phyloP scores from a whole-genome alignment of 2,329 filamentous ascomycete species.

The Claviceps sorghi region DNA sequence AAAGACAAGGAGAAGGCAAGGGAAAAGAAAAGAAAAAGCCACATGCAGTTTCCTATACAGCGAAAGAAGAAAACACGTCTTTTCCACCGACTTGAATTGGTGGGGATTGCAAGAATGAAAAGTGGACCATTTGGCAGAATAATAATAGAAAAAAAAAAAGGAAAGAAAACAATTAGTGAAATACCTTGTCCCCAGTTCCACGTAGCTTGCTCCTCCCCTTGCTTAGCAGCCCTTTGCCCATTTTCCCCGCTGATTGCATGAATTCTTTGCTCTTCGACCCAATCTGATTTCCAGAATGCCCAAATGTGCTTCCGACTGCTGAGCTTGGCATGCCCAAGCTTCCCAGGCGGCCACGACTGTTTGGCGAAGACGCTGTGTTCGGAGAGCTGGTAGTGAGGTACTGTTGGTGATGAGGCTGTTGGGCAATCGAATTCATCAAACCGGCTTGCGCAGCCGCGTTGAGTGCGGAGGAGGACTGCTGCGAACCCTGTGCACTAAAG shows the following conservation, averaged over 20 bases:
- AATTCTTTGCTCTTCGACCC: conserved; percentile 80
- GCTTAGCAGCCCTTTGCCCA: conserved; percentile 79
- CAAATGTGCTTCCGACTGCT: conserved; percentile 30
- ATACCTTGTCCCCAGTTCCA: conserved; percentile 72
- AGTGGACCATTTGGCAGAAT: neutral
- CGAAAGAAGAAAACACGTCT: conserved; percentile 1
- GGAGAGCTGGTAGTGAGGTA: conserved; percentile 32
- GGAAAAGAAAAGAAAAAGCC: neutral
- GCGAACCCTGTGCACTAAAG: conserved; percentile 12
- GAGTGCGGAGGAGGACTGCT: conserved; percentile 8
- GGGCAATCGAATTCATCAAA: conserved; percentile 12
- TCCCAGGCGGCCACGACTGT: conserved; percentile 22
- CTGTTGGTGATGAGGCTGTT: conserved; percentile 42
- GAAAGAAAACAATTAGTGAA: conserved; percentile 42
- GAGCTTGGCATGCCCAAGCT: conserved; percentile 23
- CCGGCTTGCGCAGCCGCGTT: conserved; percentile 12
- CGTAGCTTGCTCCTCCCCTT: conserved; percentile 79
- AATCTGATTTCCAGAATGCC: conserved; percentile 46
- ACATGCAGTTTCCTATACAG: neutral
- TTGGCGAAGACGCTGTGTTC: conserved; percentile 13
- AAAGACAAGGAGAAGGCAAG: neutral
- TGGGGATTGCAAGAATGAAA: neutral
- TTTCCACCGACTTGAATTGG: neutral
- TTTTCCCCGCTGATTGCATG: conserved; percentile 72
- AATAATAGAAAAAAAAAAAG: conserved; percentile 12